Evolutionary conservation across 768 basidiomycete genomes (phyloP).

Genomic region (Boletus pseudopeckii): DNA sequence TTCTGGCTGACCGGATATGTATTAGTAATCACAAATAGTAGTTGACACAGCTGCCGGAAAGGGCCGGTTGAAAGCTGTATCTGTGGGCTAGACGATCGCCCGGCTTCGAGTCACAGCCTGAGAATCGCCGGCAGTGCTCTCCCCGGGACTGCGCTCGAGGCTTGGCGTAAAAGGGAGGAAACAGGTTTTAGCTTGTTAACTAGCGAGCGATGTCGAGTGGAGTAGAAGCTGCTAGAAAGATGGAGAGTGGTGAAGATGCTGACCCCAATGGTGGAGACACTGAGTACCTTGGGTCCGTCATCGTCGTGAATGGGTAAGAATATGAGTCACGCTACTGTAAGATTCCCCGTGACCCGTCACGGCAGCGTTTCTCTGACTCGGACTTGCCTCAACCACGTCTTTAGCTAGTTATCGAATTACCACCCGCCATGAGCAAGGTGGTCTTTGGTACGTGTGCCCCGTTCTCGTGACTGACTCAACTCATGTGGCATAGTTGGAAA

Average conservation of each 20-base stretch:
- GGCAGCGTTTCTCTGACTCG: no score
- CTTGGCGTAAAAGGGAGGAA: not conserved
- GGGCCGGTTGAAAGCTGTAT: no score
- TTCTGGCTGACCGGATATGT: no score
- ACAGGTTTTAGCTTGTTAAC: not conserved
- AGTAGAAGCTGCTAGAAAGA: slow-evolving; percentile 3
- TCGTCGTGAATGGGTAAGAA: not conserved
- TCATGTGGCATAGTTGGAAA: slow-evolving; percentile 59
- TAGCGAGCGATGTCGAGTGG: not conserved
- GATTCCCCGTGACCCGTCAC: slow-evolving; percentile 12
- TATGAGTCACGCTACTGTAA: not conserved
- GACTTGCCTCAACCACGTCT: not conserved
- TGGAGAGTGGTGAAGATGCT: no score
- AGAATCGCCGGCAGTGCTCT: not conserved
- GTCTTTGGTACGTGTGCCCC: slow-evolving; percentile 55
- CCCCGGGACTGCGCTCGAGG: not conserved
- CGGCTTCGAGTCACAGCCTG: not conserved
- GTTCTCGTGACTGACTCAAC: not conserved
- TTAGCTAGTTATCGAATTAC: not conserved
- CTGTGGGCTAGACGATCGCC: not conserved
- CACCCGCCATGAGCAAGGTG: slow-evolving; percentile 56
- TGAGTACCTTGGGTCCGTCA: no score
- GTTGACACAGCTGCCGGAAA: no score
- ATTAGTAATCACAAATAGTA: no score
- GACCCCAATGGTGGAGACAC: no score